Percentiles rank a stretch among this genome's conserved stretches.
These are phyloP conservation scores for Kluyveromyces marxianus DNA, from an alignment of 1,139 yeast genomes.

Conservation along the genomic window DNA sequence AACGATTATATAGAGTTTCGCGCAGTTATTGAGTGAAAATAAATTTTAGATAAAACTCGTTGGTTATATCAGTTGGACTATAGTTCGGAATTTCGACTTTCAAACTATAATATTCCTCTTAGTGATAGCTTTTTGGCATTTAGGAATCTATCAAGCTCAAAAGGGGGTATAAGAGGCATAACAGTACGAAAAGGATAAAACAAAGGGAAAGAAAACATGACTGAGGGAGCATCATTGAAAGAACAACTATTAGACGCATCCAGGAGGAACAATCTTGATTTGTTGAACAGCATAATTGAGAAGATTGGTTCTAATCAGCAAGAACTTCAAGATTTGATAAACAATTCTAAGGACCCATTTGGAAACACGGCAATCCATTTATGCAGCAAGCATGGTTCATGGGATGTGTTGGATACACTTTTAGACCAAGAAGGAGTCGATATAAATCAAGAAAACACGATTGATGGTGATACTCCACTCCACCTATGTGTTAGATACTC, in stretches of 20 bases:
- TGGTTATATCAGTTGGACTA: too few relatives aligned
- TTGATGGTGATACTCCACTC: slow-evolving; percentile 81
- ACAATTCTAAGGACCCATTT: slow-evolving; percentile 64
- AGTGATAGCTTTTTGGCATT: too few relatives aligned
- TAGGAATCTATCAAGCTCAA: too few relatives aligned
- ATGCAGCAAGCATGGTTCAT: slow-evolving; percentile 73
- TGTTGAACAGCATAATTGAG: slow-evolving; percentile 49
- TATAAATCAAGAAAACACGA: slow-evolving; percentile 66
- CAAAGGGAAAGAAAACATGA: neutral
- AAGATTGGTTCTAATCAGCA: slow-evolving; percentile 40
- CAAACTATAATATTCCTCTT: too few relatives aligned
- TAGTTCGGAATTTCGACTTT: too few relatives aligned
- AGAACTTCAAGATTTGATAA: slow-evolving; percentile 54
- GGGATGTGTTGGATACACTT: slow-evolving; percentile 76
- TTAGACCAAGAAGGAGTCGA: slow-evolving; percentile 78
- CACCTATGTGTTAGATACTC: slow-evolving; percentile 79
- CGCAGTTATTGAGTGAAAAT: too few relatives aligned
- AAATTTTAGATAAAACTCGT: too few relatives aligned
- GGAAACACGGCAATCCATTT: slow-evolving; percentile 82
- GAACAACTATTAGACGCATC: slow-evolving; percentile 86
- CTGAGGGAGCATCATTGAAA: slow-evolving; percentile 63
- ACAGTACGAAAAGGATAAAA: too few relatives aligned
- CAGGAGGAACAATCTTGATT: slow-evolving; percentile 79
- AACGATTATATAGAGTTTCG: too few relatives aligned
- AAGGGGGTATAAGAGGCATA: too few relatives aligned